A percentile compares a stretch with the other conserved stretches of the same genome.
phyloP scores from a whole-genome alignment of 2,329 filamentous ascomycete species.

The Grosmannia huntii region DNA sequence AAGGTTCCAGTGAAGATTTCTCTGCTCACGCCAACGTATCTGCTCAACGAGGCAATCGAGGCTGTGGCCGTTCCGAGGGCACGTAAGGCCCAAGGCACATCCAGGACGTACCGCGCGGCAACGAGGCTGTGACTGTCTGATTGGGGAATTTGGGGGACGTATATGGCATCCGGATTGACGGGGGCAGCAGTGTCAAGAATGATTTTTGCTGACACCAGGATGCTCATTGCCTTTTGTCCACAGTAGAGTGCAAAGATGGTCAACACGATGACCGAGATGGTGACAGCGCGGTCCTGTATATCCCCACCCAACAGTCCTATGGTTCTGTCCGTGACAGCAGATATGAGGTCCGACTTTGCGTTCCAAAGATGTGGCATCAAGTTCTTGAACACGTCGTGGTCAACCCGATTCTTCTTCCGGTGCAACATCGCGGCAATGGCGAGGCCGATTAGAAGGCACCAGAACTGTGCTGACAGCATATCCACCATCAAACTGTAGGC shows the following conservation, averaged over 20 bases:
- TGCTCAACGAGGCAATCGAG: neutral
- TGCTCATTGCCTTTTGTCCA: constrained; percentile 9
- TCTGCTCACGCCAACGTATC: neutral
- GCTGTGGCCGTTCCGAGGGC: neutral
- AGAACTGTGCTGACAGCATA: neutral
- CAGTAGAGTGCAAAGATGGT: constrained; percentile 6
- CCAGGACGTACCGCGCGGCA: neutral
- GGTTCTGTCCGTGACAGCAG: neutral
- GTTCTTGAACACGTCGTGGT: neutral
- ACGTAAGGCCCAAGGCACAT: neutral
- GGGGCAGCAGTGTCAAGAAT: constrained; percentile 12
- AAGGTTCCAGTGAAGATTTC: constrained; percentile 4
- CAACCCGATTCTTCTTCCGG: neutral
- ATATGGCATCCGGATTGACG: constrained; percentile 12
- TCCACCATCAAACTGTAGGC: neutral
- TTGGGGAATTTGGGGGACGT: neutral
- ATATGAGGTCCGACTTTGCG: neutral
- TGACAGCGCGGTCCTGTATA: neutral
- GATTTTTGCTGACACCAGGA: constrained; percentile 10
- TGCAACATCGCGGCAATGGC: neutral
- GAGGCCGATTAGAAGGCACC: neutral
- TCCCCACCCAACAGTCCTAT: neutral
- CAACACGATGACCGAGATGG: constrained; percentile 1
- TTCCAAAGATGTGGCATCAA: neutral
- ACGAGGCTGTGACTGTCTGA: neutral